phyloP scores from a whole-genome alignment of 306 rosid genomes.

The Cucurbita argyrosperma region DNA sequence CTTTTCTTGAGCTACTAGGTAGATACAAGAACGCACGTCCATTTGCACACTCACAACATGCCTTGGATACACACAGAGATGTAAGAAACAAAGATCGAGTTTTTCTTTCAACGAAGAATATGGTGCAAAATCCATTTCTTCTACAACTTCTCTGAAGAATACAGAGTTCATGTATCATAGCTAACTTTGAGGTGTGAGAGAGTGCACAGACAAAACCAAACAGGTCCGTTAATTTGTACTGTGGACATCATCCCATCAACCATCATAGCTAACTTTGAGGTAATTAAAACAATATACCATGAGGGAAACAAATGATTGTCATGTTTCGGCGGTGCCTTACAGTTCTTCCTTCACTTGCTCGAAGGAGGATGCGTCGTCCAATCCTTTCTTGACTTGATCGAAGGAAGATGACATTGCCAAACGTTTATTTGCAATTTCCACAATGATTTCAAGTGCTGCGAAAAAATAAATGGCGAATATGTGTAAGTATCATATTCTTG shows the following conservation, averaged over 20 bases:
- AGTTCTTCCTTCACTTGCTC: slow-evolving; percentile 32
- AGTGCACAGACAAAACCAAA: not conserved
- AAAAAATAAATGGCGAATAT: not conserved
- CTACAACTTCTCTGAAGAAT: not conserved
- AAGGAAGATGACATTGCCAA: slow-evolving; percentile 36
- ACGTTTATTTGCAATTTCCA: slow-evolving; percentile 66
- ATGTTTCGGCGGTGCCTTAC: slow-evolving; percentile 7
- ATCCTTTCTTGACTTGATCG: slow-evolving; percentile 33
- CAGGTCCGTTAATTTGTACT: not conserved
- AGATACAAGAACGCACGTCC: too few relatives aligned
- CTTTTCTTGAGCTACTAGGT: not conserved
- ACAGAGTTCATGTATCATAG: not conserved
- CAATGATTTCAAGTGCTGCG: slow-evolving; percentile 58
- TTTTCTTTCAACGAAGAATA: not conserved
- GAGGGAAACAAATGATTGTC: not conserved
- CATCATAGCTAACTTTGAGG: not conserved
- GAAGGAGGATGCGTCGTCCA: slow-evolving; percentile 31
- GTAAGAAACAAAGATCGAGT: not conserved
- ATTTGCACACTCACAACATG: not conserved
- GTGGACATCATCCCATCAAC: not conserved
- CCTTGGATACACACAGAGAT: not conserved
- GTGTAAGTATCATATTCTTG: not conserved
- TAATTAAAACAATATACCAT: not conserved
- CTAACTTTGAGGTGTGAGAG: not conserved
- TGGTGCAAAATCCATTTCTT: not conserved